phyloP scores from a whole-genome alignment of 129 eudicot genomes.

The Tagetes erecta region DNA sequence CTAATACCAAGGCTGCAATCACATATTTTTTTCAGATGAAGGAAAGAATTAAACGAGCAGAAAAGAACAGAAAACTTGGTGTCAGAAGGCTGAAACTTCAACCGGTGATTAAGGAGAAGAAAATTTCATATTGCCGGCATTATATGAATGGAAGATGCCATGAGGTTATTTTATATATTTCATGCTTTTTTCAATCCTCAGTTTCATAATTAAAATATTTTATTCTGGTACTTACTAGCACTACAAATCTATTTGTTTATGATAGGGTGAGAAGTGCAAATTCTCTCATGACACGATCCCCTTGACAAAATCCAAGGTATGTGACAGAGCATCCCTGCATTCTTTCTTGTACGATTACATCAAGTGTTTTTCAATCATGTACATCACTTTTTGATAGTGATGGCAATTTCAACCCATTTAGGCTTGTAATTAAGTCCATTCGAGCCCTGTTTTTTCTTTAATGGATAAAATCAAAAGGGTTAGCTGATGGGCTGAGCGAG shows the following conservation, averaged over 20 bases:
- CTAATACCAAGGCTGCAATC: not conserved
- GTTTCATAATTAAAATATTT: constrained; percentile 7
- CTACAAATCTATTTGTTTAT: constrained; percentile 20
- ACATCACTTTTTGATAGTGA: not conserved
- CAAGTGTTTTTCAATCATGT: not conserved
- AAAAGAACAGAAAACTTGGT: constrained; percentile 58
- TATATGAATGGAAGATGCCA: constrained; percentile 81
- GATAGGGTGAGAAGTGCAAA: constrained; percentile 87
- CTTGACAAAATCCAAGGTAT: constrained; percentile 83
- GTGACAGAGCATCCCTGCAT: constrained; percentile 9
- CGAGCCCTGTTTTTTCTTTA: not conserved
- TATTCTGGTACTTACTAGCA: not conserved
- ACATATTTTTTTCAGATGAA: constrained; percentile 51
- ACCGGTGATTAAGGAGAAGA: constrained; percentile 47
- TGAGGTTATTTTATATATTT: constrained; percentile 48
- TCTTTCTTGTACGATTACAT: not conserved
- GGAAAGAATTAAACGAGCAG: constrained; percentile 60
- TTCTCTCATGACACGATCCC: constrained; percentile 87
- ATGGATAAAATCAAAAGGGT: not conserved
- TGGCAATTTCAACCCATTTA: not conserved
- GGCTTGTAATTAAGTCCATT: not conserved
- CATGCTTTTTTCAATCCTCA: not conserved
- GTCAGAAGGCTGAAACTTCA: constrained; percentile 45
- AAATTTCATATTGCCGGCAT: constrained; percentile 63
- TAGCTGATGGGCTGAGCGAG: not conserved